Evolutionary conservation across 306 rosid species (phyloP), one percentile per base, ranked within the genome.

Genomic region (Cyclanthera cordifolia): DNA sequence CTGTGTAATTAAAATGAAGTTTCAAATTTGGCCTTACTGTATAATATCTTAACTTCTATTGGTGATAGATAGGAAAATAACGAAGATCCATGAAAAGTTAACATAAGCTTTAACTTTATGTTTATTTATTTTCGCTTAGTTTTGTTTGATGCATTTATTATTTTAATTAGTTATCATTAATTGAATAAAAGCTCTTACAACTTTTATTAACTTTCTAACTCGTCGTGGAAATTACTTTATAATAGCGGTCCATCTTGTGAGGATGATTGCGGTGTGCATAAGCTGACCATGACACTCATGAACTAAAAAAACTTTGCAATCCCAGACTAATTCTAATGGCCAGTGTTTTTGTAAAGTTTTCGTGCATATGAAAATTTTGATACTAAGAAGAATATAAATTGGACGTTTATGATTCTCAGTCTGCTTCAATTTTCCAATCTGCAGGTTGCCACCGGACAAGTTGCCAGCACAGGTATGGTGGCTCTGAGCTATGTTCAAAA

Each of bases 401-500:
- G 45, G 70, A 24, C 4, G 14, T 65, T 8, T 10, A 25, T 4
- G 58, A 67, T 27, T 13, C 64, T 53, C 32, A 19, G 14, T 20
- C 19, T 7, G 15, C 34, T 53, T 53, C 51, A 70, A 53, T 53
- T 41, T 37, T 39, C 8, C 4, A 60, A 23, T 60, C 43, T 80
- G 47, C 84, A 94, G 97, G 96, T 90, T 83, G 97, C 92, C 72
- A 88, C 99, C 13, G 97, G 91, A 56, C 99, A 94, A 79, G 86
- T 90, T 70, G 97, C 97, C 65, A 90, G 95, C 83, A 90, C 97
- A 53, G 97, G 99, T 75, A 81, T 90, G 89, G 85, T 90, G 76
- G 91, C 89, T 78, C 72, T 90, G 70, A 90, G 96, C 82, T 93
- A 93, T 77, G 99, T 93, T 77, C 99, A 93, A 79, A 93, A 90